Evolutionary conservation across 1,139 yeast genomes (phyloP), one percentile per base, ranked within the genome.

Genomic region (Geotrichum australiense): DNA sequence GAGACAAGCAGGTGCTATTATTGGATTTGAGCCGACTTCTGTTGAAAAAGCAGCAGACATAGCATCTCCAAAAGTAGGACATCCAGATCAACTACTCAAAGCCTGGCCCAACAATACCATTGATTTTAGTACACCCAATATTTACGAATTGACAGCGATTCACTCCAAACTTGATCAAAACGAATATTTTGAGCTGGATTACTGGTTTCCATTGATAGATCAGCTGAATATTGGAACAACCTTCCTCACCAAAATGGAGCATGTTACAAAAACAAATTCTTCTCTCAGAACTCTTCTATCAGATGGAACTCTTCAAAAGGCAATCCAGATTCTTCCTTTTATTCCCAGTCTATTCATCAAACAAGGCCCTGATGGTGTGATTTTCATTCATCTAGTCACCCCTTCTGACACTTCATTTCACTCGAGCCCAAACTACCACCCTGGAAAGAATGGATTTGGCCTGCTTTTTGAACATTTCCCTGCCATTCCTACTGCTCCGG

Each of bases 21-120:
- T 80, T 2, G 64, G 81, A 1, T 67, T 80, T 47, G 96, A 86
- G 51, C 96, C 96, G 1, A 85, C 95, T 0, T 80, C 93, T 1
- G 68, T 65, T 1, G 69, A 76, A 1, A 85, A 85, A 53, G 71
- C 86, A 1, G 67, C 50, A 29, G 51, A 30, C 45, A 37, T 60
- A 23, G 59, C 63, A 19, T 39, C 48, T 22, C 42, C 52, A 25
- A 35, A 48, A 15, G 51, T 57, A n/a, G 46, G 48, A 5, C 16
- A 23, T 8, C 35, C 23, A 4, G 41, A 38, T 2, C 39, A 42
- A 36, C 21, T 45, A 2, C 28, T 45, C n/a, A 42, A 42, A 18
- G 40, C 44, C 3, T 58, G 57, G 46, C 76, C 76, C 1, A 46
- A 63, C 26, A 56, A 55, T 14, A 48, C 64, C 43, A 54, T 73